These are phyloP conservation scores for Suillus hirtellus DNA, from an alignment of 768 basidiomycete species.

Conservation along the genomic window DNA sequence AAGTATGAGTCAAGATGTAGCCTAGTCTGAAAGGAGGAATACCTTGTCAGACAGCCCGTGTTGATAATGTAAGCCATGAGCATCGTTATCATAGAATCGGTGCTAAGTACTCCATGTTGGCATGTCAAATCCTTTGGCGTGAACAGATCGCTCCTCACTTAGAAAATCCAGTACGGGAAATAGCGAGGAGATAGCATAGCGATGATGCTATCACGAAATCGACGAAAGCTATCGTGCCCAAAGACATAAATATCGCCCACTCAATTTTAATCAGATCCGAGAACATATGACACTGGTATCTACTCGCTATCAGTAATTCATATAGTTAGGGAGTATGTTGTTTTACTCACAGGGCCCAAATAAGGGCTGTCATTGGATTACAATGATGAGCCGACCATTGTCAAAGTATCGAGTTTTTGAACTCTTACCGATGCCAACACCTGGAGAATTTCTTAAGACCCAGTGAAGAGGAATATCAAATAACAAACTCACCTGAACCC, in stretches of 20 bases:
- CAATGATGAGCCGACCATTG: background rate
- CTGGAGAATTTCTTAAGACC: background rate
- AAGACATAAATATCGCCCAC: background rate
- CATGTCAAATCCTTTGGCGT: background rate
- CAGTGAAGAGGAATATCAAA: background rate
- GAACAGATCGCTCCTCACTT: background rate
- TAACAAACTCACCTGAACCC: background rate
- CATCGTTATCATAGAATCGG: background rate
- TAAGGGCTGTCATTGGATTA: background rate
- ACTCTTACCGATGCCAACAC: background rate
- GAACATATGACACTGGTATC: background rate
- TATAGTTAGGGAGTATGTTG: background rate
- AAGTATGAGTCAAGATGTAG: background rate
- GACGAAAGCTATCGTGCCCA: background rate
- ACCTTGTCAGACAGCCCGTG: background rate
- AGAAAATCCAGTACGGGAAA: background rate
- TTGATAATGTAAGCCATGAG: background rate
- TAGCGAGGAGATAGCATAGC: background rate
- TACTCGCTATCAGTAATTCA: background rate
- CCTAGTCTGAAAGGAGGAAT: background rate
- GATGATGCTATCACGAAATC: background rate
- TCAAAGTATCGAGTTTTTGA: background rate
- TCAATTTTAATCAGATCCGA: background rate
- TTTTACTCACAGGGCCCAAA: background rate
- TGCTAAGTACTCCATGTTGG: background rate